Conservation (phyloP, 1,139 yeast species). For the Wickerhamomyces sp. region DNA sequence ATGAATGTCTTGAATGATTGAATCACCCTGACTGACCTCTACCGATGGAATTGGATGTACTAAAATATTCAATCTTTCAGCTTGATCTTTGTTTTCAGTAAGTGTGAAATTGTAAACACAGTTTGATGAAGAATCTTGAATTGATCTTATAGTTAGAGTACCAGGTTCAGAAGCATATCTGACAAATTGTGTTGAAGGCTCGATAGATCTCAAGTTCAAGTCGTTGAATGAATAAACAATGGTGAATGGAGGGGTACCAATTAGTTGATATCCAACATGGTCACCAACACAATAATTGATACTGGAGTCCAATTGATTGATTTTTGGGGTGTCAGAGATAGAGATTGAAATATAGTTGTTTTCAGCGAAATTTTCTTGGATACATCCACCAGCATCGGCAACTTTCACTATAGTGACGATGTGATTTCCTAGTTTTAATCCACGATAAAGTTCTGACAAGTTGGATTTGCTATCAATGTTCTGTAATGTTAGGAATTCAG, state of each 20-base stretch:
- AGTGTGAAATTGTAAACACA: constrained; percentile 61
- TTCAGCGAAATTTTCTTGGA: constrained; percentile 35
- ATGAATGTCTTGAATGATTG: constrained; percentile 74
- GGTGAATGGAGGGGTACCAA: constrained; percentile 77
- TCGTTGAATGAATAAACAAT: constrained; percentile 73
- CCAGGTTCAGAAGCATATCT: constrained; percentile 86
- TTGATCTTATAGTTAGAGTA: constrained; percentile 54
- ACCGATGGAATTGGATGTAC: constrained; percentile 88
- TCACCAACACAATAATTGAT: constrained; percentile 87
- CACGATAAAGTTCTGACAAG: constrained; percentile 36
- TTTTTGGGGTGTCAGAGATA: constrained; percentile 74
- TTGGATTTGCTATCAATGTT: constrained; percentile 32
- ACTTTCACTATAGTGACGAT: constrained; percentile 52
- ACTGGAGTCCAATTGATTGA: constrained; percentile 38
- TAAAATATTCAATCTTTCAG: constrained; percentile 41
- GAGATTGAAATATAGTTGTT: constrained; percentile 40
- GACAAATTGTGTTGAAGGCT: constrained; percentile 49
- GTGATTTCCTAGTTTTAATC: constrained; percentile 50
- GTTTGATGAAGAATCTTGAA: constrained; percentile 72
- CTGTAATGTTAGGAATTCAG: constrained; percentile 33
- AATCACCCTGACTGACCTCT: constrained; percentile 75
- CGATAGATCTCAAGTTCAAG: constrained; percentile 52
- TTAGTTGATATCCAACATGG: constrained; percentile 67
- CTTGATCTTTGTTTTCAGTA: constrained; percentile 30
- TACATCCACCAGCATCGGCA: constrained; percentile 70